Evolutionary conservation across 495 filamentous ascomycete species (phyloP), one percentile per base, ranked within the genome.

Genomic region (Articulospora tetracladia): DNA sequence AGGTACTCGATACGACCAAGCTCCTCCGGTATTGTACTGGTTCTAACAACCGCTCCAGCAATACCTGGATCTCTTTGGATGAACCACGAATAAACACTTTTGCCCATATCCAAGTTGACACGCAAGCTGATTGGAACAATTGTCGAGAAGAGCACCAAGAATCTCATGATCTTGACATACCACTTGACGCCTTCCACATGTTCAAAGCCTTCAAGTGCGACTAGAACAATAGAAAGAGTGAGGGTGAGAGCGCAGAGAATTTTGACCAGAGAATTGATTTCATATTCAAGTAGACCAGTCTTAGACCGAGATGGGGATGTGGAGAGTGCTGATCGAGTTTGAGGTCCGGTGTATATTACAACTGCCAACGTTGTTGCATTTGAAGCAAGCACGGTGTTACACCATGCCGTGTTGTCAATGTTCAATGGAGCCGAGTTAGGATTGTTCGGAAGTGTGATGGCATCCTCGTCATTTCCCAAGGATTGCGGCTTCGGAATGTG

Each of bases 351-450:
- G 70, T 98, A 99, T 25, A 98, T 80, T 49, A 99, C 88, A 1
- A 89, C 90, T 3, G 93, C 93, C 22, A 93, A 79, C 0, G 92
- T 93, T 6, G 85, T 88, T 0, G 87, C 92, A 69, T 93, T 94
- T 2, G 91, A 96, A 1, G 95, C 95, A 55, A 99, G 86, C 28
- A 99, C 89, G 2, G 95, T 99, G 67, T 98, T 99, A 17, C 93
- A 92, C 95, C 95, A 99, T 2, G 95, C 93, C 12, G 95, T 99
- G 68, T 98, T 97, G 74, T 99, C 95, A 61, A 98, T 97, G 2
- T 84, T 90, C 41, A 99, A 77, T 0, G 93, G 85, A 1, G 87
- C 80, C 11, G 87, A 87, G 58, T 83, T 79, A 27, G 66, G 25
- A 48, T 12, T 56, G 30, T 8, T 49, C 3, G 60, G 46, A 20